phyloP scores from a whole-genome alignment of 306 rosid species.

The Coriaria nepalensis region DNA sequence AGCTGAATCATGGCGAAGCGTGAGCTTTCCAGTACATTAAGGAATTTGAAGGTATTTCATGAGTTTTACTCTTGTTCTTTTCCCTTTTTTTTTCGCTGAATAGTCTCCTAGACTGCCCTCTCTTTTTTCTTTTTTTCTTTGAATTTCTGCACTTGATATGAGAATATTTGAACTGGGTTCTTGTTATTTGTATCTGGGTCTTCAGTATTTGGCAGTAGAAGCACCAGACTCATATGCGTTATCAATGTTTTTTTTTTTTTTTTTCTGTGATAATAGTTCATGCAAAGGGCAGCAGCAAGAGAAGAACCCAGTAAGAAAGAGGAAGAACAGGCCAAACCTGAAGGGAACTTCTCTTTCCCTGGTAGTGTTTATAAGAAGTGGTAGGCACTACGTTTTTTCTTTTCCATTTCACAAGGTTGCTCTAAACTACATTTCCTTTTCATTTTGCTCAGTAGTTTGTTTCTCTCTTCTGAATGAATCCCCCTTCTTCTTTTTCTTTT shows the following conservation, averaged over 20 bases:
- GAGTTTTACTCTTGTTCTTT: not conserved
- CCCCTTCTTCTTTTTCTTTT: too few relatives aligned
- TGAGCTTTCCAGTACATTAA: constrained; percentile 66
- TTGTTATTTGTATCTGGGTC: constrained; percentile 6
- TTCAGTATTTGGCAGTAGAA: not conserved
- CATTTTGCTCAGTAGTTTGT: constrained; percentile 1
- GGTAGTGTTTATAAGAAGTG: constrained; percentile 30
- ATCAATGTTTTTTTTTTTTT: not conserved
- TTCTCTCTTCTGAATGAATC: constrained; percentile 2
- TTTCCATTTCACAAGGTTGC: not conserved
- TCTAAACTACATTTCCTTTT: not conserved
- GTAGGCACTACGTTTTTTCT: constrained; percentile 20
- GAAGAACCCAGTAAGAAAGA: constrained; percentile 51
- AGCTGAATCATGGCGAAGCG: constrained; percentile 42
- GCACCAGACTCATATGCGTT: not conserved
- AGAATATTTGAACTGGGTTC: not conserved
- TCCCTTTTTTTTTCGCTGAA: not conserved
- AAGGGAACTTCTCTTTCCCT: constrained; percentile 25
- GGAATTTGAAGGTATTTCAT: constrained; percentile 55
- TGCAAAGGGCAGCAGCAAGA: constrained; percentile 72
- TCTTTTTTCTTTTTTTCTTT: not conserved
- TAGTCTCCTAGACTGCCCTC: not conserved
- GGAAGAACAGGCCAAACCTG: constrained; percentile 48
- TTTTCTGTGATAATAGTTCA: constrained; percentile 32
- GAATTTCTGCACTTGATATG: too few relatives aligned